phyloP scores from a whole-genome alignment of 441 rosid species.

The Populus trichocarpa region DNA sequence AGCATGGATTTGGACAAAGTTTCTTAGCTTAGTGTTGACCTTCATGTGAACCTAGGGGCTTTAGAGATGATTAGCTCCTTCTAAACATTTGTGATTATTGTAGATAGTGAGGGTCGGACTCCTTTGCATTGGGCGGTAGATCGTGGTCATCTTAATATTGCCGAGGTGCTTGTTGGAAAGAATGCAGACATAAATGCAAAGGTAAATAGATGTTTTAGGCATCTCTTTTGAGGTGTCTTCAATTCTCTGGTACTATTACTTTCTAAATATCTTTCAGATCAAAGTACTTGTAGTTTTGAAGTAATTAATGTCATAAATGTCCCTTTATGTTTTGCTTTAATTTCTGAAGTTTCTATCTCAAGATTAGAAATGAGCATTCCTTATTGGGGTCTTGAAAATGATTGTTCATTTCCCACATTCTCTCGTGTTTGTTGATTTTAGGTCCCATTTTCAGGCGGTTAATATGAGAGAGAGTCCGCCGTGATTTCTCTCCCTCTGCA shows the following conservation, averaged over 20 bases:
- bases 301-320: background rate
- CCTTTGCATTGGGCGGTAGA: slow-evolving; percentile 99
- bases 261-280: background rate
- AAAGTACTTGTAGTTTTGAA: background rate
- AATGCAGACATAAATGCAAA: slow-evolving; percentile 79
- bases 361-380: background rate
- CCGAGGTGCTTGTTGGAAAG: slow-evolving; percentile 52
- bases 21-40: background rate
- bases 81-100: slow-evolving; percentile 25
- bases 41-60: background rate
- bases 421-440: background rate
- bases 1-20: background rate
- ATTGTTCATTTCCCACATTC: background rate
- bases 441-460: background rate
- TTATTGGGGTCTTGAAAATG: background rate
- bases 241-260: background rate
- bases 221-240: background rate
- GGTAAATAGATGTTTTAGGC: slow-evolving; percentile 32
- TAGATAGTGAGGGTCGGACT: slow-evolving; percentile 93
- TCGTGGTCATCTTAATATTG: slow-evolving; percentile 69
- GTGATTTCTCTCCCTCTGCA: background rate
- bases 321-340: background rate
- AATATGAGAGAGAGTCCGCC: background rate
- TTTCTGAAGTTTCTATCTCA: background rate
- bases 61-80: slow-evolving; percentile 1